phyloP scores from a whole-genome alignment of 2,329 filamentous ascomycete genomes.

The Alternaria sp. region DNA sequence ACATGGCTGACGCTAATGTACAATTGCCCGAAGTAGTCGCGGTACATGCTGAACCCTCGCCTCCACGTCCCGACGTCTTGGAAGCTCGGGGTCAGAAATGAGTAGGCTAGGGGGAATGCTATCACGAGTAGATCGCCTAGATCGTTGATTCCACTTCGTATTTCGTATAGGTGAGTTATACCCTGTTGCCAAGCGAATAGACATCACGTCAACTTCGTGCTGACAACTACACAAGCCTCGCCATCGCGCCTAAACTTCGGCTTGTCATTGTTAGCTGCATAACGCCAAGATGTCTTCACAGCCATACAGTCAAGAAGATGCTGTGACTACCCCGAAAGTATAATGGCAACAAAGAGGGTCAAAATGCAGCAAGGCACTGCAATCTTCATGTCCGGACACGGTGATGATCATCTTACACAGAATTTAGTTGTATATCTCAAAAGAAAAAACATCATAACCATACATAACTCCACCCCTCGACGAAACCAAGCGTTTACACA shows the following conservation, averaged over 20 bases:
- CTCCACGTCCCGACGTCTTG: slow-evolving; percentile 6
- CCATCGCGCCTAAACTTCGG: not conserved
- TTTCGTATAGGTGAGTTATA: not conserved
- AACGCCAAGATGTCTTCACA: not conserved
- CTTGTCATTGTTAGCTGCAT: not conserved
- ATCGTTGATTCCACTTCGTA: no score
- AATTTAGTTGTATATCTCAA: not conserved
- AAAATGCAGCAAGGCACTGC: not conserved
- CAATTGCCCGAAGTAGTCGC: slow-evolving; percentile 1
- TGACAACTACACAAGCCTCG: not conserved
- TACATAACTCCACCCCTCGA: not conserved
- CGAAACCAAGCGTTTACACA: no score
- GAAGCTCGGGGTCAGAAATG: not conserved
- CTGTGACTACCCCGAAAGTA: no score
- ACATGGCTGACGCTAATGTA: slow-evolving; percentile 2
- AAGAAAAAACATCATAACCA: not conserved
- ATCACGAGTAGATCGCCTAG: not conserved
- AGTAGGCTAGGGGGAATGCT: not conserved
- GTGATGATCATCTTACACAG: not conserved
- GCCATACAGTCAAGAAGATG: not conserved
- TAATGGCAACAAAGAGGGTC: no score
- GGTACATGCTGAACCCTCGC: not conserved
- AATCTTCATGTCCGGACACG: not conserved
- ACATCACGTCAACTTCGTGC: not conserved
- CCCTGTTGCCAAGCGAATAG: not conserved